These are phyloP conservation scores for Stellera chamaejasme DNA, from an alignment of 345 rosid genomes.

Conservation along the genomic window DNA sequence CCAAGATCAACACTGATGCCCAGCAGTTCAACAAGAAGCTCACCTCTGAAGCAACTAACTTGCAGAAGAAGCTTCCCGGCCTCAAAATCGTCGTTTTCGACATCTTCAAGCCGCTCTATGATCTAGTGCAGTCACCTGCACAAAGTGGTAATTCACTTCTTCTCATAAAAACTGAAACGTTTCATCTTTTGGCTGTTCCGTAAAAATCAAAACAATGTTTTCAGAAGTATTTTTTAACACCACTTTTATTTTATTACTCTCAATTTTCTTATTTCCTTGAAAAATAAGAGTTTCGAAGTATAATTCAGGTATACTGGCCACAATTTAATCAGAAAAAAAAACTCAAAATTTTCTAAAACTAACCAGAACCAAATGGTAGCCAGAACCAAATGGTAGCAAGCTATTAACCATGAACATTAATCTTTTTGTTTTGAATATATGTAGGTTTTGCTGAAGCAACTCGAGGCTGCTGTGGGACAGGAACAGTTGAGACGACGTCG, in stretches of 20 bases:
- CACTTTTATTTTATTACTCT: too few species aligned
- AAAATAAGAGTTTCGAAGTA: neutral
- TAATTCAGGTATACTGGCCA: too few species aligned
- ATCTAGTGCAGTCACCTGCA: conserved; percentile 54
- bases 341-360: too few species aligned
- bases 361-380: too few species aligned
- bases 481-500: conserved; percentile 63
- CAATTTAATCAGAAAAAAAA: too few species aligned
- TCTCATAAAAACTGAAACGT: too few species aligned
- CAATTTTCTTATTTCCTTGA: neutral
- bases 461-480: conserved; percentile 94
- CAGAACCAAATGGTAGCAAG: neutral
- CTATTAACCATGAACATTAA: neutral
- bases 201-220: too few species aligned
- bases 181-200: too few species aligned
- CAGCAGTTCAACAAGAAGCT: conserved; percentile 73
- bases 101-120: conserved; percentile 65
- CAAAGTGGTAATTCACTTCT: conserved; percentile 25
- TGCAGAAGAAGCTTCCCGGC: conserved; percentile 64
- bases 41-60: conserved; percentile 42
- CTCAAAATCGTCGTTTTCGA: conserved; percentile 72
- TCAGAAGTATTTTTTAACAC: too few species aligned
- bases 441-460: conserved; percentile 73
- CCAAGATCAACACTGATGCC: conserved; percentile 58
- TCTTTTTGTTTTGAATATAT: neutral